Percentiles rank a stretch among this genome's conserved stretches.
Evolutionary conservation across 371 early-diverging fungal genomes (phyloP).

Genomic region (Mortierella sp.): DNA sequence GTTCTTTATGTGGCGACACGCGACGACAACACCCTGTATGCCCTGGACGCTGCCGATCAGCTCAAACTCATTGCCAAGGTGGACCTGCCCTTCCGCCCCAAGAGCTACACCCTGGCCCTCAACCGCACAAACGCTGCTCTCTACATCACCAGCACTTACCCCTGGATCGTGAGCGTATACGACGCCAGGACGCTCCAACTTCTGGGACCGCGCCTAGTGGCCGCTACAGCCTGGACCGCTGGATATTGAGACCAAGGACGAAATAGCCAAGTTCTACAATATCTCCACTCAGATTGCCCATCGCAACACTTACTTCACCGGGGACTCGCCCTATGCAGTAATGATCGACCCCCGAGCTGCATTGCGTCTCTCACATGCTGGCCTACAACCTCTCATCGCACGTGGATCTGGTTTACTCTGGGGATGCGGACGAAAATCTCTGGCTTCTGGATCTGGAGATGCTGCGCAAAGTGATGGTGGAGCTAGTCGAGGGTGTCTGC

Average conservation of each 20-base stretch:
- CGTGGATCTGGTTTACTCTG: conserved; percentile 4
- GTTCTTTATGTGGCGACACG: conserved; percentile 10
- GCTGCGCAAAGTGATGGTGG: conserved; percentile 3
- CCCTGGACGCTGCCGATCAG: conserved; percentile 5
- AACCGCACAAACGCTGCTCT: not conserved
- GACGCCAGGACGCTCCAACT: not conserved
- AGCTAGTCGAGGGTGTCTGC: not conserved
- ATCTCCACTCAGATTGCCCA: conserved; percentile 7
- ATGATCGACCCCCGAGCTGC: conserved; percentile 9
- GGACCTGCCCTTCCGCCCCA: conserved; percentile 6
- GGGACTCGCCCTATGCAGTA: conserved; percentile 1
- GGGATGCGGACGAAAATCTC: not conserved
- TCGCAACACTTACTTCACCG: conserved; percentile 5
- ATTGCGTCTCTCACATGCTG: conserved; percentile 9
- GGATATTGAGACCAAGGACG: not conserved
- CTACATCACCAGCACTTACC: conserved; percentile 6
- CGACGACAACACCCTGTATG: conserved; percentile 9
- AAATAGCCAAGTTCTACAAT: not conserved
- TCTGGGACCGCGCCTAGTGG: not conserved
- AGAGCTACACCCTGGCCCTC: not conserved
- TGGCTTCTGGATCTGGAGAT: conserved; percentile 9
- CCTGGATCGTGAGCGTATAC: conserved; percentile 7
- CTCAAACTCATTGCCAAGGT: conserved; percentile 6
- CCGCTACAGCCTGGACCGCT: conserved; percentile 1
- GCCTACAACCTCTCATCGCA: not conserved